These are phyloP conservation scores for Aspergillus sojae DNA, from an alignment of 2,329 filamentous ascomycete species.

Conservation along the genomic window DNA sequence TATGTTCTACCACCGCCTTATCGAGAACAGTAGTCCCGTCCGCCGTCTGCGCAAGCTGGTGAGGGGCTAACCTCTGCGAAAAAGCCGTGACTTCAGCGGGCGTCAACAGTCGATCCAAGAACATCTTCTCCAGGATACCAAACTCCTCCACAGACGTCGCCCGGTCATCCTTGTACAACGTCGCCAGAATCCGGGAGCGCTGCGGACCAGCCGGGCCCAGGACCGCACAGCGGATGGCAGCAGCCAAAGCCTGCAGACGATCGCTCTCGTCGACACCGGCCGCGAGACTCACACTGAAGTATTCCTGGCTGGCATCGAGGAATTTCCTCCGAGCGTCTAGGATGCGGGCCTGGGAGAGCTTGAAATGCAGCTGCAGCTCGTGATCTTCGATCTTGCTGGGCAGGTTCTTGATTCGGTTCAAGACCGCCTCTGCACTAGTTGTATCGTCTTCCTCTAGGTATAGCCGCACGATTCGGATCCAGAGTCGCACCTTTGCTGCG, in stretches of 20 bases:
- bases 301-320: constrained; percentile 81
- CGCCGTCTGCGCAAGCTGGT: constrained; percentile 86
- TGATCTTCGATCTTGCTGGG: constrained; percentile 75
- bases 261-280: constrained; percentile 82
- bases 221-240: constrained; percentile 89
- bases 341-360: constrained; percentile 89
- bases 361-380: constrained; percentile 78
- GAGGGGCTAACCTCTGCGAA: constrained; percentile 74
- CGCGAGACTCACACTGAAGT: constrained; percentile 83
- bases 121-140: constrained; percentile 95
- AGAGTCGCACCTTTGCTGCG: constrained; percentile 79
- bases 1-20: constrained; percentile 94
- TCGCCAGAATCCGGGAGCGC: constrained; percentile 76
- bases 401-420: constrained; percentile 94
- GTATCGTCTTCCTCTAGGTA: constrained; percentile 94
- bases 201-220: constrained; percentile 87
- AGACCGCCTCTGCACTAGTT: constrained; percentile 77
- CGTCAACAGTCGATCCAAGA: constrained; percentile 80
- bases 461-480: constrained; percentile 92
- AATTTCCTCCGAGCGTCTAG: constrained; percentile 89
- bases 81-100: constrained; percentile 86
- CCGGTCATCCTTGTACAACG: constrained; percentile 92
- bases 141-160: constrained; percentile 75
- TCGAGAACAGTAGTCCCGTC: constrained; percentile 92
- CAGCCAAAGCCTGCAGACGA: constrained; percentile 78